Conservation (phyloP, 1,139 yeast genomes). For the Saccharomyces pastorianus region DNA sequence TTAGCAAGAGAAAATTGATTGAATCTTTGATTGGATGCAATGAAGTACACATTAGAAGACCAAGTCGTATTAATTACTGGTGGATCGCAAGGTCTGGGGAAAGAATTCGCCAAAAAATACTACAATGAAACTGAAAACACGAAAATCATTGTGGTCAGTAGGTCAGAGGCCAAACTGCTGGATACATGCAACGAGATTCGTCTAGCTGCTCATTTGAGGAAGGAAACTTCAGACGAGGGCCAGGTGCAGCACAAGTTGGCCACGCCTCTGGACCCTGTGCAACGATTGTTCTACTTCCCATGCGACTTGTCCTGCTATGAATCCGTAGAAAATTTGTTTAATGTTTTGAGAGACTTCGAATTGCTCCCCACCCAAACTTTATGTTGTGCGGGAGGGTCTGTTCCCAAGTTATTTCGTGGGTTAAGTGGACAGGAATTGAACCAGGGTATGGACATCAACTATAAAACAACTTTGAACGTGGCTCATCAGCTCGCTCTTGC, state of each 20-base stretch:
- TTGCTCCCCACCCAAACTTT: slow-evolving; percentile 59
- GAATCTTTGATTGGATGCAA: slow-evolving; percentile 7
- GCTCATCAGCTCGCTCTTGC: slow-evolving; percentile 47
- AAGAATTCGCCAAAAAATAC: slow-evolving; percentile 59
- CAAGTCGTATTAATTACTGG: slow-evolving; percentile 76
- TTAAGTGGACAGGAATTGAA: slow-evolving; percentile 50
- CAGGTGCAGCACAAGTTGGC: slow-evolving; percentile 1
- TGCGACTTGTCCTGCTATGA: slow-evolving; percentile 63
- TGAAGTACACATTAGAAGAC: slow-evolving; percentile 32
- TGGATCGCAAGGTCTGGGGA: slow-evolving; percentile 92
- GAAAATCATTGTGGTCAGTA: slow-evolving; percentile 62
- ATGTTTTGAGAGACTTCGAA: slow-evolving; percentile 19
- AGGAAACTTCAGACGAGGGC: background rate
- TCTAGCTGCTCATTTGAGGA: background rate
- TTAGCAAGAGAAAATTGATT: background rate
- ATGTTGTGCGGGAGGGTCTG: slow-evolving; percentile 83
- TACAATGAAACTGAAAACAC: slow-evolving; percentile 45
- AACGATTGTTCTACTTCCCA: slow-evolving; percentile 40
- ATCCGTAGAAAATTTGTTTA: slow-evolving; percentile 41
- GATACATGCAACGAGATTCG: slow-evolving; percentile 41
- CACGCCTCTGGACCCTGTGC: slow-evolving; percentile 13
- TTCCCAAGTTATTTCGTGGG: slow-evolving; percentile 72
- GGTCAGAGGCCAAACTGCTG: slow-evolving; percentile 53
- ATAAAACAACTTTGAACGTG: slow-evolving; percentile 62
- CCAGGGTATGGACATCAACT: slow-evolving; percentile 59